These are phyloP conservation scores for Vickermania spadyakhi DNA, from an alignment of 208 protist genomes.

Conservation along the genomic window DNA sequence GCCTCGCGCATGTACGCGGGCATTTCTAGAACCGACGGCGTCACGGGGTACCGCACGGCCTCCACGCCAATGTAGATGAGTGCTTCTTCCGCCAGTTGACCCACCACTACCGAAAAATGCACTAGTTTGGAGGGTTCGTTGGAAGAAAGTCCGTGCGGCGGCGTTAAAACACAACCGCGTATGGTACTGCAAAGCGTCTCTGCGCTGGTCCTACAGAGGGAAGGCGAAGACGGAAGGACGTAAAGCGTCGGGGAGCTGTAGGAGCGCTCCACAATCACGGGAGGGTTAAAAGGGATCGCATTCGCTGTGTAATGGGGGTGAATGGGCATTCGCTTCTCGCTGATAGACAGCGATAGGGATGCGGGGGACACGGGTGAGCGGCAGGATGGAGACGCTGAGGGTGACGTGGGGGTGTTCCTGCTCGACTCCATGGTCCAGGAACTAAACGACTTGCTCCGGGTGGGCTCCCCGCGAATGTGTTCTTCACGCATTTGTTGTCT, in stretches of 20 bases:
- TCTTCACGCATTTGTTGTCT: neutral
- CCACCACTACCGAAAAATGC: neutral
- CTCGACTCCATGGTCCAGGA: neutral
- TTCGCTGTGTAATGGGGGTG: neutral
- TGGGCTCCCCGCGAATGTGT: neutral
- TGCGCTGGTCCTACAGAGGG: neutral
- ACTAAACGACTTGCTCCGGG: neutral
- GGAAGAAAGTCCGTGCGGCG: neutral
- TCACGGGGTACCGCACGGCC: neutral
- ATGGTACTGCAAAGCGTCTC: neutral
- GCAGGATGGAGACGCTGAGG: neutral
- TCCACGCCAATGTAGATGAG: constrained; percentile 75
- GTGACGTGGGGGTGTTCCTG: neutral
- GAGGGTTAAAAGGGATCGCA: neutral
- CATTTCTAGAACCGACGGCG: too few species aligned
- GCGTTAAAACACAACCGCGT: neutral
- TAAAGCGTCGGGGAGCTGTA: neutral
- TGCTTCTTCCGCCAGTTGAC: constrained; percentile 10
- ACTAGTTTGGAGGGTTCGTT: neutral
- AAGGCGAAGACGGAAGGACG: neutral
- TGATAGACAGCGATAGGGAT: too few species aligned
- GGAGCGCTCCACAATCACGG: neutral
- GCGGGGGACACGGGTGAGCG: neutral
- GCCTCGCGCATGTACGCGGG: constrained; percentile 21
- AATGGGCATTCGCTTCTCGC: neutral